phyloP scores from a whole-genome alignment of 192 early-diverging fungal species.

The Gonapodya sp. region DNA sequence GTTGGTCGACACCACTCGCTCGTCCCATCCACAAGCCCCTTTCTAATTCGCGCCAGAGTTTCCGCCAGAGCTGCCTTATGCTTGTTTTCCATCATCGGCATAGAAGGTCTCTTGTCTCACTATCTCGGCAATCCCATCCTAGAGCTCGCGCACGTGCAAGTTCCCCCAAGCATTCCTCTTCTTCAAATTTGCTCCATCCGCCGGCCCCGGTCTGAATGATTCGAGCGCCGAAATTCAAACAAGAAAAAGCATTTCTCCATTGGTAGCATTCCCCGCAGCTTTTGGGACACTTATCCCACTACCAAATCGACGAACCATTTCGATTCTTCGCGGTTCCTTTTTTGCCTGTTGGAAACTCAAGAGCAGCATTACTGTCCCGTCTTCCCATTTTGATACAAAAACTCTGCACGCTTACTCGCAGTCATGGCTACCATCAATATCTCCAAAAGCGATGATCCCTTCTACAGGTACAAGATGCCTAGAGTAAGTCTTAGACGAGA shows the following conservation, averaged over 20 bases:
- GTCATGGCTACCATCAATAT: neutral
- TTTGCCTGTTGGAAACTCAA: too few relatives aligned
- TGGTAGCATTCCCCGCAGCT: neutral
- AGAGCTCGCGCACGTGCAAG: neutral
- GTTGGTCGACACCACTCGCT: too few relatives aligned
- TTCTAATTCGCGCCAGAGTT: neutral
- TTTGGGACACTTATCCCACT: neutral
- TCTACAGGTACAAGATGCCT: slow-evolving; percentile 99
- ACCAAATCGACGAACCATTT: neutral
- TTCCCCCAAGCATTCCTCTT: neutral
- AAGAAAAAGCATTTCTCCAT: neutral
- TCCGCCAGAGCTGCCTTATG: neutral
- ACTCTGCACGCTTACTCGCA: neutral
- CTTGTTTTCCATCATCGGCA: slow-evolving; percentile 1
- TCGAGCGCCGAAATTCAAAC: neutral
- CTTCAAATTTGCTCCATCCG: neutral
- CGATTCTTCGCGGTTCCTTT: neutral
- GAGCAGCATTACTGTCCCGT: too few relatives aligned
- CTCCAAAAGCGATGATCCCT: slow-evolving; percentile 58
- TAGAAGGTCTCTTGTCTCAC: neutral
- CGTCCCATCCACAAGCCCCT: too few relatives aligned
- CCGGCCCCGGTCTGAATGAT: neutral
- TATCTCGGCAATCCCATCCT: neutral
- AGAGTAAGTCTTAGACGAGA: slow-evolving; percentile 31
- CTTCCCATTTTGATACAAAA: neutral